phyloP scores from a whole-genome alignment of 805 yeast genomes.

The Cyberlindnera saturnus region DNA sequence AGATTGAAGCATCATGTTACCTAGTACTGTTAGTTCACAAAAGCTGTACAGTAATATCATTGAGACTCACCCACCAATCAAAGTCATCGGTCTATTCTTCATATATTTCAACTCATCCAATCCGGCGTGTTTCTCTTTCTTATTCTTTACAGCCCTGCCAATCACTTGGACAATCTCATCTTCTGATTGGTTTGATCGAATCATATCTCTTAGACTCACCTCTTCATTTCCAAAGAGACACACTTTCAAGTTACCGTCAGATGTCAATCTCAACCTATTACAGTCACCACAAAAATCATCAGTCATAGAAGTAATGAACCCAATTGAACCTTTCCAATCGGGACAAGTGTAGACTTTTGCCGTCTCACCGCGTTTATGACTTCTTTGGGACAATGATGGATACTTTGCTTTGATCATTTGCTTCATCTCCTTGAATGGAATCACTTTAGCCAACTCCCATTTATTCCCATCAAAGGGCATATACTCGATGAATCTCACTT shows the following conservation, averaged over 20 bases:
- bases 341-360: constrained; percentile 40
- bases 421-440: constrained; percentile 39
- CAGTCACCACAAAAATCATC: constrained; percentile 46
- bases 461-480: constrained; percentile 56
- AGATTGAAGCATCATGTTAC: background rate
- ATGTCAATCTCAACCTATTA: constrained; percentile 44
- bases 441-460: constrained; percentile 41
- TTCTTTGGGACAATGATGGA: constrained; percentile 22
- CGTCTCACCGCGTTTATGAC: constrained; percentile 39
- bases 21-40: background rate
- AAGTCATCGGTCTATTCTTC: constrained; percentile 50
- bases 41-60: background rate
- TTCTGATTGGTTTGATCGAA: constrained; percentile 32
- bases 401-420: constrained; percentile 26
- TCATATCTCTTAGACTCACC: constrained; percentile 38
- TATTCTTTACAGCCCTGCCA: constrained; percentile 38
- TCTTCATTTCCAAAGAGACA: constrained; percentile 50
- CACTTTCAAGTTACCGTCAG: constrained; percentile 50
- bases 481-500: constrained; percentile 49
- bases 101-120: constrained; percentile 37
- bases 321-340: constrained; percentile 38
- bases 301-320: constrained; percentile 53
- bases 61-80: constrained; percentile 44
- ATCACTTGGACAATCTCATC: constrained; percentile 33
- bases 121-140: constrained; percentile 48